These are phyloP conservation scores for Apiotrichum porosum DNA, from an alignment of 1,284 basidiomycete species.

Conservation along the genomic window DNA sequence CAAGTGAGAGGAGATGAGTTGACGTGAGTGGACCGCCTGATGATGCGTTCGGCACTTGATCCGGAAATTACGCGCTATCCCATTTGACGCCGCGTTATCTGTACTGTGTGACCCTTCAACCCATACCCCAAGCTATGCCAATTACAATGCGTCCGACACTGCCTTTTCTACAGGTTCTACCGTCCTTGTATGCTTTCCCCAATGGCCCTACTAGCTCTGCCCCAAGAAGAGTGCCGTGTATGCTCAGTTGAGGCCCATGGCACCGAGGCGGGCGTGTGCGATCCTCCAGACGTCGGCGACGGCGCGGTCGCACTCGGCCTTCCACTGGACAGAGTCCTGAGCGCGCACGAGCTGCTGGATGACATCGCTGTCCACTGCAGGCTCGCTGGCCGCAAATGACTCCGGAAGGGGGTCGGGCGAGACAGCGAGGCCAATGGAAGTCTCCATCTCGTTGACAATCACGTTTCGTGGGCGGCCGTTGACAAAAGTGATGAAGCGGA, in stretches of 20 bases:
- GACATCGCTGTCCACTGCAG: constrained; percentile 50
- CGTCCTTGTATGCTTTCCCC: too few relatives aligned
- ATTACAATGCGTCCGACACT: too few relatives aligned
- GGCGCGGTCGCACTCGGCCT: constrained; percentile 62
- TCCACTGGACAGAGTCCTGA: constrained; percentile 52
- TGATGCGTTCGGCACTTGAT: too few relatives aligned
- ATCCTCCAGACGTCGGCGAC: constrained; percentile 69
- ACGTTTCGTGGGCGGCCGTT: constrained; percentile 68
- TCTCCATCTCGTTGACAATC: constrained; percentile 75
- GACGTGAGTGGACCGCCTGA: too few relatives aligned
- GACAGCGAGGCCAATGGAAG: constrained; percentile 50
- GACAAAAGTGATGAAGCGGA: constrained; percentile 86
- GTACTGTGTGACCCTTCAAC: too few relatives aligned
- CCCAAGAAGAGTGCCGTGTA: too few relatives aligned
- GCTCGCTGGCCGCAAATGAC: constrained; percentile 26
- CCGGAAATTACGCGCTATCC: too few relatives aligned
- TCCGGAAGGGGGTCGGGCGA: constrained; percentile 31
- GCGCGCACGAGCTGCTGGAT: constrained; percentile 23
- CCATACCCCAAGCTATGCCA: too few relatives aligned
- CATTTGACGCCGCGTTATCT: too few relatives aligned
- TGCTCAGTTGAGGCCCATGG: constrained; percentile 34
- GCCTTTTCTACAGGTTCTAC: too few relatives aligned
- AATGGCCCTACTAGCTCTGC: too few relatives aligned
- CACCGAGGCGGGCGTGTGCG: constrained; percentile 58
- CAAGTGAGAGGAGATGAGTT: too few relatives aligned